A percentile compares a stretch with the other conserved stretches of the same genome.
Conservation (phyloP, 805 yeast genomes). For the Kurtzmaniella cleridarum region DNA sequence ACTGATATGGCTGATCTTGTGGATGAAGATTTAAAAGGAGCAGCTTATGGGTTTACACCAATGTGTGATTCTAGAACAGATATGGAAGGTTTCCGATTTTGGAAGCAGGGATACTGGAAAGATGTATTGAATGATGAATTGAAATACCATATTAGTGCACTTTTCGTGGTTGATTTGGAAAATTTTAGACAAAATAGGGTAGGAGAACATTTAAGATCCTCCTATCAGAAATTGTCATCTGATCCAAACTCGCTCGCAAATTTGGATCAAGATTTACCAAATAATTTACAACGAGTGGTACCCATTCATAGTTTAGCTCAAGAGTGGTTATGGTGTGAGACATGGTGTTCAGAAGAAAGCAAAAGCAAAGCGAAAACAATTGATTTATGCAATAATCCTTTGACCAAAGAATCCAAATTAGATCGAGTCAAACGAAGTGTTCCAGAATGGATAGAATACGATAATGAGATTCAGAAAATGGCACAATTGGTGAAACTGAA, state of each 20-base stretch:
- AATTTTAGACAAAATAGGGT: slow-evolving; percentile 60
- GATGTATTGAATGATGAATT: slow-evolving; percentile 49
- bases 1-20: slow-evolving; percentile 67
- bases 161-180: slow-evolving; percentile 73
- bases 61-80: slow-evolving; percentile 78
- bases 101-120: slow-evolving; percentile 93
- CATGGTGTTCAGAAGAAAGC: slow-evolving; percentile 76
- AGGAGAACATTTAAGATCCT: slow-evolving; percentile 78
- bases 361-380: slow-evolving; percentile 65
- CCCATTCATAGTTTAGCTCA: slow-evolving; percentile 71
- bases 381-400: slow-evolving; percentile 79
- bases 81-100: slow-evolving; percentile 82
- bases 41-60: slow-evolving; percentile 83
- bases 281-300: slow-evolving; percentile 65
- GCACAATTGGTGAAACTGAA: slow-evolving; percentile 8
- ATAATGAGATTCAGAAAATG: slow-evolving; percentile 41
- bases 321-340: slow-evolving; percentile 92
- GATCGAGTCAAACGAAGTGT: slow-evolving; percentile 71
- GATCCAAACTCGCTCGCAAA: slow-evolving; percentile 78
- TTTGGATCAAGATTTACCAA: slow-evolving; percentile 91
- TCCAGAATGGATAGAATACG: slow-evolving; percentile 73
- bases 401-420: slow-evolving; percentile 73
- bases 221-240: slow-evolving; percentile 74
- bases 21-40: slow-evolving; percentile 66
- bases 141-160: slow-evolving; percentile 79